These are phyloP conservation scores for Barnettozyma populi DNA, from an alignment of 805 yeast genomes.

Conservation along the genomic window DNA sequence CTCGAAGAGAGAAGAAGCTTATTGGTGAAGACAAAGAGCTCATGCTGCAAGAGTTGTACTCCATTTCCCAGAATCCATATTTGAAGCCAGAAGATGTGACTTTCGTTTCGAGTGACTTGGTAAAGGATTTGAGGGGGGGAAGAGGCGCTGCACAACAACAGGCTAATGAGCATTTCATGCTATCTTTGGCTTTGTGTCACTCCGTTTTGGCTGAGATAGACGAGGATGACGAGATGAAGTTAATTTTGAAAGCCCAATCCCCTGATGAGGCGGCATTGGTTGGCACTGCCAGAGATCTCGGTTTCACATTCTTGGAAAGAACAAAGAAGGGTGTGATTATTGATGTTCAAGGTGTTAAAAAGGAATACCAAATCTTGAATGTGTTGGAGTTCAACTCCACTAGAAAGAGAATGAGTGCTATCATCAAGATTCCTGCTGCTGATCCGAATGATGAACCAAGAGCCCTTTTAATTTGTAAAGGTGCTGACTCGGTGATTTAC, in stretches of 20 bases:
- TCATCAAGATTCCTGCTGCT: slow-evolving; percentile 57
- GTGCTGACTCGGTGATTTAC: slow-evolving; percentile 79
- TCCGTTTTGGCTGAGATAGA: slow-evolving; percentile 69
- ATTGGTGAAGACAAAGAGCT: slow-evolving; percentile 51
- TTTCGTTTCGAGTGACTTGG: slow-evolving; percentile 62
- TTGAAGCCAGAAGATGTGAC: slow-evolving; percentile 58
- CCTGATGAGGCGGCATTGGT: slow-evolving; percentile 88
- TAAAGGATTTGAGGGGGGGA: slow-evolving; percentile 51
- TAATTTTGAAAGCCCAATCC: slow-evolving; percentile 67
- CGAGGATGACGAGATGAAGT: slow-evolving; percentile 49
- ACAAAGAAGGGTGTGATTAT: slow-evolving; percentile 65
- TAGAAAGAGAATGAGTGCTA: slow-evolving; percentile 83
- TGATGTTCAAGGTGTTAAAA: slow-evolving; percentile 62
- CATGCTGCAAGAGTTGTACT: slow-evolving; percentile 48
- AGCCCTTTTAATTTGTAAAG: slow-evolving; percentile 70
- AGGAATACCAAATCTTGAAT: slow-evolving; percentile 68
- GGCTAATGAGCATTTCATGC: slow-evolving; percentile 68
- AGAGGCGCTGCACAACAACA: slow-evolving; percentile 48
- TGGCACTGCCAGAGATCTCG: slow-evolving; percentile 73
- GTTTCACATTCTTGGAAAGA: slow-evolving; percentile 59
- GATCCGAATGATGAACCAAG: slow-evolving; percentile 43
- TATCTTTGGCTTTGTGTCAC: slow-evolving; percentile 72
- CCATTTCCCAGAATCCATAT: slow-evolving; percentile 33
- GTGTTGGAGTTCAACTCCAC: slow-evolving; percentile 77
- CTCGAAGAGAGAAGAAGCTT: slow-evolving; percentile 42